phyloP scores from a whole-genome alignment of 2,329 filamentous ascomycete genomes.

The Penicillium sp. region DNA sequence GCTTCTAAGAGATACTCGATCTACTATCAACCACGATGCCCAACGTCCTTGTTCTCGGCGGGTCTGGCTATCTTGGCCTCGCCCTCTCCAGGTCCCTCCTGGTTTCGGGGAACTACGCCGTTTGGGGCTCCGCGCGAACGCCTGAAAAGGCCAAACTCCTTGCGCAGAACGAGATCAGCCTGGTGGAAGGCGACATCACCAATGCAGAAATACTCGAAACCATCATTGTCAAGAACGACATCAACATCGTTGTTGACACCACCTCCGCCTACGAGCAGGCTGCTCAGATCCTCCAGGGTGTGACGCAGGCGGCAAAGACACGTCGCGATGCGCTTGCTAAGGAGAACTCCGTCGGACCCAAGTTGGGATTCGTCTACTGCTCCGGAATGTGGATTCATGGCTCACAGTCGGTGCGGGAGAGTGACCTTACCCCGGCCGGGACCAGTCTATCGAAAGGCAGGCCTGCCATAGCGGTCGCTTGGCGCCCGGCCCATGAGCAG shows the following conservation, averaged over 20 bases:
- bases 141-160: slow-evolving; percentile 38
- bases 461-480: background rate
- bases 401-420: slow-evolving; percentile 30
- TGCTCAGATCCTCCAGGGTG: slow-evolving; percentile 27
- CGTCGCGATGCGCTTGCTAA: background rate
- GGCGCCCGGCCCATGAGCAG: background rate
- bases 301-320: slow-evolving; percentile 20
- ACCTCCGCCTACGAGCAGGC: slow-evolving; percentile 31
- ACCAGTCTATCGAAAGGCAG: background rate
- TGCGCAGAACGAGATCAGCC: slow-evolving; percentile 8
- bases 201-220: slow-evolving; percentile 17
- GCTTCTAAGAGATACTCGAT: background rate
- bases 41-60: slow-evolving; percentile 38
- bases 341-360: slow-evolving; percentile 30
- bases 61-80: slow-evolving; percentile 40
- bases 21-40: slow-evolving; percentile 28
- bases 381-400: slow-evolving; percentile 48
- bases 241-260: slow-evolving; percentile 44
- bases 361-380: slow-evolving; percentile 45
- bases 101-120: slow-evolving; percentile 35
- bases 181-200: background rate
- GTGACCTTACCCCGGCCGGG: slow-evolving; percentile 5
- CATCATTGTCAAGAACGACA: slow-evolving; percentile 27
- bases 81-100: slow-evolving; percentile 29
- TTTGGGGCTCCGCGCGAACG: slow-evolving; percentile 43